Evolutionary conservation across 306 rosid species (phyloP).

Genomic region (Cajanus cajan): DNA sequence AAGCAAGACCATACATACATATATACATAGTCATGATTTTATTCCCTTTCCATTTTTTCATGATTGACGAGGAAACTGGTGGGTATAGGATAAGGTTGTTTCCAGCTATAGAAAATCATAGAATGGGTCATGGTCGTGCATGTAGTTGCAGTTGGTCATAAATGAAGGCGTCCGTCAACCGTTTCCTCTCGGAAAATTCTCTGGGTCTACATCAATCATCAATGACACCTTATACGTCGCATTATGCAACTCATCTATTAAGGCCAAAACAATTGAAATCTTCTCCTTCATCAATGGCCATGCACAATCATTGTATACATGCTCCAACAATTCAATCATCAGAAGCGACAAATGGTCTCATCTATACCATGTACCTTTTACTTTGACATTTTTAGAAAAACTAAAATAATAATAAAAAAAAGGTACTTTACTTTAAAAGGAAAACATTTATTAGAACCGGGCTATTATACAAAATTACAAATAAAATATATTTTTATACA

Average conservation of each 20-base stretch:
- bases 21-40: not conserved
- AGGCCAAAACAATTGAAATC: not conserved
- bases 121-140: not conserved
- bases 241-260: constrained; percentile 17
- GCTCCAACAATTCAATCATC: not conserved
- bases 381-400: not conserved
- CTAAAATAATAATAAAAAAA: not conserved
- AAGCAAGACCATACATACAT: not conserved
- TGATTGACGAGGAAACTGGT: not conserved
- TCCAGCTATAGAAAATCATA: not conserved
- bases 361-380: not conserved
- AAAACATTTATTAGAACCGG: constrained; percentile 24
- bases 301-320: not conserved
- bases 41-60: not conserved
- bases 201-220: constrained; percentile 8
- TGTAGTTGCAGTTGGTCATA: not conserved
- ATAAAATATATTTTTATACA: not conserved
- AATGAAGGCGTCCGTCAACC: constrained; percentile 9
- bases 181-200: not conserved
- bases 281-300: not conserved
- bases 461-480: constrained; percentile 40
- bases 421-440: not conserved
- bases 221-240: not conserved
- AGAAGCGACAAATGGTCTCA: not conserved
- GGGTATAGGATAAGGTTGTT: constrained; percentile 23